Base-by-base conservation (phyloP, 805 yeast genomes). In the Metschnikowia proteae region DNA sequence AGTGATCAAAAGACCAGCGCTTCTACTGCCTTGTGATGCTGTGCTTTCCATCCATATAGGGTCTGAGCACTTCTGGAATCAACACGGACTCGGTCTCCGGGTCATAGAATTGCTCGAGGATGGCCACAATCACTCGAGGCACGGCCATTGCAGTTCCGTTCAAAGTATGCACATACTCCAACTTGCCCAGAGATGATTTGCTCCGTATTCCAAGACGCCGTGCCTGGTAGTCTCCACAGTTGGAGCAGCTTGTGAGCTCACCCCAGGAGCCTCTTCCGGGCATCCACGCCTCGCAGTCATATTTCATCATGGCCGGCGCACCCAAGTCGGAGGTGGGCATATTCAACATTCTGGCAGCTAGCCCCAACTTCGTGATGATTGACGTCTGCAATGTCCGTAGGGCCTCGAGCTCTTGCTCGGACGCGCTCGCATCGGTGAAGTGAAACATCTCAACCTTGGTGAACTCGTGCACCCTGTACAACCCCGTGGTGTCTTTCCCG, bases 271-370 rank as follows among this genome's bases (percentile, higher is more conserved):
- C 91, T 58, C 97, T 79, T 2, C 98, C 97, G 0, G 98, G 98
- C 98, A 94, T 92, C 90, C 96, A 88, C 0, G 91, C 96, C 67
- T 94, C 99, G 49, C 91, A 88, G 59, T 94, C 99, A 62, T 83
- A 88, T 64, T 94, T 94, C 60, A 86, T 84, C 66, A 76, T 81
- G 0, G 98, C 98, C 1, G 99, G 96, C 0, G 96, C 84, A 0
- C 99, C 99, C 45, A 94, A 70, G 63, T 94, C 99, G 53, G 86
- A 81, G 26, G 84, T 82, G 0, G 97, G 97, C 90, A 94, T 89
- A 52, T 86, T 81, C 27, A 94, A 70, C 25, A 92, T 86, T 53
- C 89, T 81, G 2, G 96, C 95, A 22, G 81, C 75, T 3, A 94
- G 70, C 0, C 96, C 97, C 11, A 94, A 70, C 2, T 81, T 82